These are phyloP conservation scores for Epichloe brachyelytri DNA, from an alignment of 2,329 filamentous ascomycete species.

Conservation along the genomic window DNA sequence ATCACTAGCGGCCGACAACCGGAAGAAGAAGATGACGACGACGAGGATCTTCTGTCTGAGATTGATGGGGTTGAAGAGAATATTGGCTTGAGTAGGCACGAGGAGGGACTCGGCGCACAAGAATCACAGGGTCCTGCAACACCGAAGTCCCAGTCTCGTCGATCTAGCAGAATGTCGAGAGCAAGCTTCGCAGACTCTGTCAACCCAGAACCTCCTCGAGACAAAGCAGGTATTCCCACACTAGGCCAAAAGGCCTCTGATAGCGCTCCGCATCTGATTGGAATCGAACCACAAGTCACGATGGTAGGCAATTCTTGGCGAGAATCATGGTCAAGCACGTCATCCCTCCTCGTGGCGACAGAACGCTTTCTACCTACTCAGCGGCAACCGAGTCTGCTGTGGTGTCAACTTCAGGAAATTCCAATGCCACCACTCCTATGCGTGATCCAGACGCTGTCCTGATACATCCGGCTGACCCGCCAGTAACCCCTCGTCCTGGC, in stretches of 20 bases:
- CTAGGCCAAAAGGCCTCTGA: slow-evolving; percentile 20
- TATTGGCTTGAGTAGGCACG: slow-evolving; percentile 45
- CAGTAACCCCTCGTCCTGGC: slow-evolving; percentile 16
- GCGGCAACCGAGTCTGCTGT: slow-evolving; percentile 15
- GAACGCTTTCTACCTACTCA: slow-evolving; percentile 25
- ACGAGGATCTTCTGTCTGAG: slow-evolving; percentile 39
- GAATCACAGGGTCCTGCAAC: slow-evolving; percentile 10
- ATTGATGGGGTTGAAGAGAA: slow-evolving; percentile 50
- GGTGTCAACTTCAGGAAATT: slow-evolving; percentile 14
- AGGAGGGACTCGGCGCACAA: slow-evolving; percentile 13
- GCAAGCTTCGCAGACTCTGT: slow-evolving; percentile 29
- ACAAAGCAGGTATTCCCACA: slow-evolving; percentile 23
- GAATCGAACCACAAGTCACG: slow-evolving; percentile 24
- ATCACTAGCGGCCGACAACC: slow-evolving; percentile 72
- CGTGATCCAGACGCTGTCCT: slow-evolving; percentile 15
- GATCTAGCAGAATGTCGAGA: slow-evolving; percentile 35
- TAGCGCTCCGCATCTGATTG: slow-evolving; percentile 19
- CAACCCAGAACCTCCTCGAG: slow-evolving; percentile 23
- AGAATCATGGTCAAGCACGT: slow-evolving; percentile 20
- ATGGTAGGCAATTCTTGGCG: slow-evolving; percentile 33
- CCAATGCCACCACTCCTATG: slow-evolving; percentile 20
- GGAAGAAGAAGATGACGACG: slow-evolving; percentile 43
- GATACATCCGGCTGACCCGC: slow-evolving; percentile 13
- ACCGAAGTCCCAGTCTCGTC: slow-evolving; percentile 25
- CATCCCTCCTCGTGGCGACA: slow-evolving; percentile 21